Percentiles rank a stretch among this genome's conserved stretches.
These are phyloP conservation scores for Acacia crassicarpa DNA, from an alignment of 306 rosid genomes.

Conservation along the genomic window DNA sequence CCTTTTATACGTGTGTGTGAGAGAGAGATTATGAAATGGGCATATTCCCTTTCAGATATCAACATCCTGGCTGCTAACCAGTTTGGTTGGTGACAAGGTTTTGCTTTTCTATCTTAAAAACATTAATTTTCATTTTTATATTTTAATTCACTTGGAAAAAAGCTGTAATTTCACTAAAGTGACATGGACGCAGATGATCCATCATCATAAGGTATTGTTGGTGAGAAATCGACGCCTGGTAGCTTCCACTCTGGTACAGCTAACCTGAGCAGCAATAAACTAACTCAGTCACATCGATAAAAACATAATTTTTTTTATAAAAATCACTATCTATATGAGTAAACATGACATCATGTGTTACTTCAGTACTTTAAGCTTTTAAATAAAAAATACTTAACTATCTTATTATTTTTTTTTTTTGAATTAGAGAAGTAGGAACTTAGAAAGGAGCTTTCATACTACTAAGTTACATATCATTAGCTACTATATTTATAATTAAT, in stretches of 20 bases:
- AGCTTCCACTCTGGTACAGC: neutral
- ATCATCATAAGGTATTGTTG: neutral
- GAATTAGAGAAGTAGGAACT: too few species aligned
- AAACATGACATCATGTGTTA: neutral
- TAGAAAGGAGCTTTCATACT: too few species aligned
- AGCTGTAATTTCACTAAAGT: neutral
- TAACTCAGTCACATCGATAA: neutral
- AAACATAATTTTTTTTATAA: neutral
- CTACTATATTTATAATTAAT: too few species aligned
- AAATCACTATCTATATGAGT: neutral
- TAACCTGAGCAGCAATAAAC: neutral
- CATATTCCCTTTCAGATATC: neutral
- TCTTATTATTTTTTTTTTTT: neutral
- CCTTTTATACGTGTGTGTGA: too few species aligned
- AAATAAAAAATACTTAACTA: neutral
- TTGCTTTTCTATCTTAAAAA: neutral
- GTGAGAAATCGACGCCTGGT: neutral
- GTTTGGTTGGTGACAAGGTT: neutral
- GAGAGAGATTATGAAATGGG: neutral
- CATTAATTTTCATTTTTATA: neutral
- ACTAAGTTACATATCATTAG: too few species aligned
- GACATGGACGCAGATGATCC: neutral
- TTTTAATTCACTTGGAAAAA: neutral
- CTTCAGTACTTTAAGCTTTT: neutral
- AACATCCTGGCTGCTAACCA: neutral